These are phyloP conservation scores for Geotrichum australiense DNA, from an alignment of 1,139 yeast genomes.

Conservation along the genomic window DNA sequence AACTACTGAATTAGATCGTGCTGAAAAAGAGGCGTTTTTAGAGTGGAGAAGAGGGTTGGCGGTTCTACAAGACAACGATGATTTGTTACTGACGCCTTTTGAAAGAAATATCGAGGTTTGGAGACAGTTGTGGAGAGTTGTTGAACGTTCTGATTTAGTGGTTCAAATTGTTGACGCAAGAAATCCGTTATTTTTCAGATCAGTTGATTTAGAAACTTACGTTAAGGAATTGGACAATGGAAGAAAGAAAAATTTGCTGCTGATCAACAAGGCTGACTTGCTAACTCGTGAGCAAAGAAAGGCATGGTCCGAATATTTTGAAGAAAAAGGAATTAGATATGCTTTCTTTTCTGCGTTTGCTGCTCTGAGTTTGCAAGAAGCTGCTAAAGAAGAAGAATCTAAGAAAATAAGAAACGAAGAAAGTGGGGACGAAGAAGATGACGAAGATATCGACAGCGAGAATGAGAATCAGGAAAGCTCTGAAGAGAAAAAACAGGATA, in stretches of 20 bases:
- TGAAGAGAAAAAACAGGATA: constrained; percentile 19
- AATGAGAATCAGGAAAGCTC: constrained; percentile 20
- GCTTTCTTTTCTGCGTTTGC: constrained; percentile 90
- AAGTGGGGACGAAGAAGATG: constrained; percentile 23
- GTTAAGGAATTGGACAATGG: constrained; percentile 64
- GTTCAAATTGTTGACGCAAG: constrained; percentile 98
- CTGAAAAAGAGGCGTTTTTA: constrained; percentile 84
- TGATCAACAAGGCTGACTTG: constrained; percentile 92
- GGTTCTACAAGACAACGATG: constrained; percentile 68
- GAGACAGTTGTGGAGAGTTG: constrained; percentile 98
- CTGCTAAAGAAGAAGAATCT: constrained; percentile 19
- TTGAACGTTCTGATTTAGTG: constrained; percentile 86
- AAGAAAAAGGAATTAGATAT: constrained; percentile 59
- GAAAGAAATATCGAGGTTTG: constrained; percentile 97
- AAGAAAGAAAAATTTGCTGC: constrained; percentile 64
- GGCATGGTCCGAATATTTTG: constrained; percentile 82
- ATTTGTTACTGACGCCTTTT: constrained; percentile 86
- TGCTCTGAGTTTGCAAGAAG: constrained; percentile 40
- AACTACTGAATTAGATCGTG: constrained; percentile 70
- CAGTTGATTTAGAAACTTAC: constrained; percentile 79
- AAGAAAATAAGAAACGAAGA: constrained; percentile 22
- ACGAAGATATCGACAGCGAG: constrained; percentile 22
- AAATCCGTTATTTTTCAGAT: constrained; percentile 84
- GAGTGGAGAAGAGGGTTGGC: constrained; percentile 94
- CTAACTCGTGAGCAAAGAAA: constrained; percentile 69